Evolutionary conservation across 2,329 filamentous ascomycete genomes (phyloP).

Genomic region (Hirsutella minnesotensis): DNA sequence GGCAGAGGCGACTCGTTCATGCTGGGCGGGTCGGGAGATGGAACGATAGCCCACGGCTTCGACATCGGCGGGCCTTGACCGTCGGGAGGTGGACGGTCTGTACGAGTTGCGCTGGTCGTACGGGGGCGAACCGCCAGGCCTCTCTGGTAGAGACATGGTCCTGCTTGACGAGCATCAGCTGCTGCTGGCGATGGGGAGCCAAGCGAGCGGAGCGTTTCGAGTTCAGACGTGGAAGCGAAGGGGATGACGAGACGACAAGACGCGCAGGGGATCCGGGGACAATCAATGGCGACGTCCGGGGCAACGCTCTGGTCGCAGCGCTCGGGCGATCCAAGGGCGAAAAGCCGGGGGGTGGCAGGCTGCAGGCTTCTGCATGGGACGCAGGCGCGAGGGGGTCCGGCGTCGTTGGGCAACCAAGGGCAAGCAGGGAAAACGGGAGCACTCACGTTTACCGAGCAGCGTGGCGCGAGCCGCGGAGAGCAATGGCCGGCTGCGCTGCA

Average conservation of each 20-base stretch:
- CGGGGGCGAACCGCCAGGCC: conserved; percentile 51
- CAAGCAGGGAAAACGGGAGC: background rate
- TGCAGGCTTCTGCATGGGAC: background rate
- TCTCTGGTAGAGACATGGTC: conserved; percentile 50
- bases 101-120: conserved; percentile 53
- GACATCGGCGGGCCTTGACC: conserved; percentile 53
- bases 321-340: background rate
- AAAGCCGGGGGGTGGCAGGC: background rate
- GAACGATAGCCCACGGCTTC: conserved; percentile 49
- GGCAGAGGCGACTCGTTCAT: conserved; percentile 45
- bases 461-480: background rate
- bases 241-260: background rate
- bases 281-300: background rate
- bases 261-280: background rate
- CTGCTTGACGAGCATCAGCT: conserved; percentile 17
- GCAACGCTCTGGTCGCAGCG: background rate
- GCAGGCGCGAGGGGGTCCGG: background rate
- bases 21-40: conserved; percentile 26
- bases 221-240: background rate
- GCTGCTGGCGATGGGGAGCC: background rate
- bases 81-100: conserved; percentile 56
- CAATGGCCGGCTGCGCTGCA: no score
- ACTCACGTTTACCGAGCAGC: background rate
- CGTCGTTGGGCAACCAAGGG: background rate
- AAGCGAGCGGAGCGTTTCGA: background rate